Conservation (phyloP, 805 yeast species). For the Debaryomyces maramus region DNA sequence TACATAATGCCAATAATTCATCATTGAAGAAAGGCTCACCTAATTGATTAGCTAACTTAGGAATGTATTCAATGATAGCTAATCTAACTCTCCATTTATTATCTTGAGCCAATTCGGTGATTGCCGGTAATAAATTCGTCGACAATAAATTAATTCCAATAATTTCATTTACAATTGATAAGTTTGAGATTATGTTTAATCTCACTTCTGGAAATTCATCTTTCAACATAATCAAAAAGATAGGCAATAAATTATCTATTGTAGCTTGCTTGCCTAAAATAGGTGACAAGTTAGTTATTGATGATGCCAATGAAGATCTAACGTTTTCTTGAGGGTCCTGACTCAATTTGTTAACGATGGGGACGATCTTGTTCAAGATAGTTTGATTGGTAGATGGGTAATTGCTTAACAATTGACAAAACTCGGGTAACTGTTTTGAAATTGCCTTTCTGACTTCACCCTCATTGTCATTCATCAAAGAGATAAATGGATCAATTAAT, state of each 20-base stretch:
- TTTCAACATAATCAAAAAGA: constrained; percentile 87
- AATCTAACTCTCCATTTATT: constrained; percentile 96
- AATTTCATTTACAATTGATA: constrained; percentile 89
- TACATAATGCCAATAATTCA: constrained; percentile 83
- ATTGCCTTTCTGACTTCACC: constrained; percentile 96
- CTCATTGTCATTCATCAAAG: constrained; percentile 85
- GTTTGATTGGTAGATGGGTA: constrained; percentile 40
- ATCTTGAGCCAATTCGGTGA: constrained; percentile 93
- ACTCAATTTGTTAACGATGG: constrained; percentile 78
- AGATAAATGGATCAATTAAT: constrained; percentile 69
- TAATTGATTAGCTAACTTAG: constrained; percentile 88
- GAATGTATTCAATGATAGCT: constrained; percentile 95
- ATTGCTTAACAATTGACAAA: constrained; percentile 51
- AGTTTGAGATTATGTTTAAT: constrained; percentile 86
- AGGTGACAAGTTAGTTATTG: constrained; percentile 84
- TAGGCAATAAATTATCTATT: constrained; percentile 78
- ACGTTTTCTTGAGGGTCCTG: constrained; percentile 92
- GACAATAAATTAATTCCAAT: constrained; percentile 88
- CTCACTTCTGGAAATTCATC: constrained; percentile 98
- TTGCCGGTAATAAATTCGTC: constrained; percentile 89
- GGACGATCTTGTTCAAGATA: constrained; percentile 70
- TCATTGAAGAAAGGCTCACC: constrained; percentile 93
- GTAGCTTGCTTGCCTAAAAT: constrained; percentile 82
- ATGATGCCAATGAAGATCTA: constrained; percentile 86
- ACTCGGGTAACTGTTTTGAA: constrained; percentile 85